Evolutionary conservation across 1,139 yeast genomes (phyloP).

Genomic region (Trichomonascaceae sp.): DNA sequence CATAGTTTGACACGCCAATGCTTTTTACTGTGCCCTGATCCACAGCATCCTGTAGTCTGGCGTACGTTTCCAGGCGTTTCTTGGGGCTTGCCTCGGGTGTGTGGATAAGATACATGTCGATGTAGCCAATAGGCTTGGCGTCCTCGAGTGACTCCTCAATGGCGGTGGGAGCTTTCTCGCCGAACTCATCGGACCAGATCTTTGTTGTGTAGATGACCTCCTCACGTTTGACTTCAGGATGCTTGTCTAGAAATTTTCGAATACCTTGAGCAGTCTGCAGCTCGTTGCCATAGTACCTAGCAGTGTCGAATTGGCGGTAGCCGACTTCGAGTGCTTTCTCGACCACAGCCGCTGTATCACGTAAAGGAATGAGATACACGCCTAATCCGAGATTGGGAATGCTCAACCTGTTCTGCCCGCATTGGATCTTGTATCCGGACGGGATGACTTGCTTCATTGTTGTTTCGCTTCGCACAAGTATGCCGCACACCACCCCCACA

Average conservation of each 20-base stretch:
- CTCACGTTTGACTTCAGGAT: slow-evolving; percentile 36
- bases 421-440: no score
- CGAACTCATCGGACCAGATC: slow-evolving; percentile 19
- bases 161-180: slow-evolving; percentile 3
- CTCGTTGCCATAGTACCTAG: slow-evolving; percentile 43
- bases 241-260: slow-evolving; percentile 37
- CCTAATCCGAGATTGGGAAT: slow-evolving; percentile 55
- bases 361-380: slow-evolving; percentile 35
- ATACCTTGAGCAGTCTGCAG: slow-evolving; percentile 44
- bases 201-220: slow-evolving; percentile 46
- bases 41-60: slow-evolving; percentile 31
- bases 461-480: no score
- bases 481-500: no score
- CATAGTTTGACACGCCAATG: slow-evolving; percentile 35
- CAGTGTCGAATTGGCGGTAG: slow-evolving; percentile 48
- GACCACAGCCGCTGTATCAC: slow-evolving; percentile 31
- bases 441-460: no score
- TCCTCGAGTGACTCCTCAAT: slow-evolving; percentile 35
- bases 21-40: slow-evolving; percentile 24
- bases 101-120: slow-evolving; percentile 33
- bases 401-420: no score
- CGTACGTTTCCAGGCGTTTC: slow-evolving; percentile 28
- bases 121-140: slow-evolving; percentile 37
- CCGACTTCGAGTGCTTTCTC: slow-evolving; percentile 35
- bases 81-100: slow-evolving; percentile 22